These are phyloP conservation scores for Citrus trifoliata DNA, from an alignment of 345 rosid genomes.

Conservation along the genomic window DNA sequence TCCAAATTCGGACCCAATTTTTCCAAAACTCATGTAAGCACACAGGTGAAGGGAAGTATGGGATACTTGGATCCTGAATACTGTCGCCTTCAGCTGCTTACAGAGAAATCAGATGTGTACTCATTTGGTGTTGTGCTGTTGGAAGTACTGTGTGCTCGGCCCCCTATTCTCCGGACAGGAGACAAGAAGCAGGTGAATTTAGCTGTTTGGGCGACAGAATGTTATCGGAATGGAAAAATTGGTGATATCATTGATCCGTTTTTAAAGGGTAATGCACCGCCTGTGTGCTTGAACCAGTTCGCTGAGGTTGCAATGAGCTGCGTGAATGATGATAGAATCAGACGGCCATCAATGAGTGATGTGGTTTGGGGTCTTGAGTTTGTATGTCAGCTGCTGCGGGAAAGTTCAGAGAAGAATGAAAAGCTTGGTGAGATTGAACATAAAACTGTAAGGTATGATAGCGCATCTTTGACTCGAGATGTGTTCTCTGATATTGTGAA, in stretches of 20 bases:
- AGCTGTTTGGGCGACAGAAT: slow-evolving; percentile 35
- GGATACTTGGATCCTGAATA: slow-evolving; percentile 71
- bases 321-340: not conserved
- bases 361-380: slow-evolving; percentile 25
- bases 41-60: slow-evolving; percentile 48
- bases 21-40: slow-evolving; percentile 43
- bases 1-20: slow-evolving; percentile 37
- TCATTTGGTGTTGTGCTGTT: slow-evolving; percentile 61
- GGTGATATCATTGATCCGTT: slow-evolving; percentile 35
- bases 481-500: slow-evolving; percentile 3
- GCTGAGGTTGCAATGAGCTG: slow-evolving; percentile 33
- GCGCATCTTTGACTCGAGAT: not conserved
- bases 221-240: slow-evolving; percentile 22
- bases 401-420: not conserved
- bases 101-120: slow-evolving; percentile 69
- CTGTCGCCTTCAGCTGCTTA: slow-evolving; percentile 42
- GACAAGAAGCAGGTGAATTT: slow-evolving; percentile 33
- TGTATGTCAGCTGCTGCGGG: slow-evolving; percentile 17
- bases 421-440: no score
- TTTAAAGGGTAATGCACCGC: slow-evolving; percentile 29
- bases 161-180: slow-evolving; percentile 21
- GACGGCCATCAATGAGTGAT: slow-evolving; percentile 21
- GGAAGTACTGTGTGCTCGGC: slow-evolving; percentile 51
- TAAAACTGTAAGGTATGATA: no score
- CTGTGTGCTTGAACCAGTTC: slow-evolving; percentile 34